Evolutionary conservation across 257 asterid genomes (phyloP).

Genomic region (Nicotiana benthamiana): DNA sequence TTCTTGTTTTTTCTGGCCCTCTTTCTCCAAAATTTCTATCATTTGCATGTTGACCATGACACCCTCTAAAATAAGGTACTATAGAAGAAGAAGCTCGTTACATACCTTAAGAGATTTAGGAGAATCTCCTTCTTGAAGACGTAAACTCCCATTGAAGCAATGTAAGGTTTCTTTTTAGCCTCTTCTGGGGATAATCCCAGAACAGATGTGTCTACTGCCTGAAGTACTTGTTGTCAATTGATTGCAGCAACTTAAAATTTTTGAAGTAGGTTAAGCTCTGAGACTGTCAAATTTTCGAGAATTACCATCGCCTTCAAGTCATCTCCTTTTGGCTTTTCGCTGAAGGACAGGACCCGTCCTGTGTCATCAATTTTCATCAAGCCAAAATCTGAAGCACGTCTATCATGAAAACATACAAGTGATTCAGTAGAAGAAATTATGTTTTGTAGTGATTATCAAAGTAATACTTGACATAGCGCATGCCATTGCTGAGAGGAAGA

Average conservation of each 20-base stretch:
- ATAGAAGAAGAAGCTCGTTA: not conserved
- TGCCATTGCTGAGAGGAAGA: not conserved
- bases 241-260: not conserved
- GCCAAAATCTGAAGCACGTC: constrained; percentile 96
- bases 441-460: not conserved
- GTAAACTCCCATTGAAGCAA: constrained; percentile 98
- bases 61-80: not conserved
- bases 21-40: not conserved
- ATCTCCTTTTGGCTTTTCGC: constrained; percentile 79
- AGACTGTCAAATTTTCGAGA: constrained; percentile 6
- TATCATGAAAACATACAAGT: constrained; percentile 40
- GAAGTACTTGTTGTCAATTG: constrained; percentile 21
- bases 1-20: not conserved
- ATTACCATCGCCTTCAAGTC: constrained; percentile 87
- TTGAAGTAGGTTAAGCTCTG: not conserved
- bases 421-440: constrained; percentile 3
- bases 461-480: not conserved
- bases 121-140: constrained; percentile 95
- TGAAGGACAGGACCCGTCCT: constrained; percentile 70
- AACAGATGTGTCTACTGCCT: constrained; percentile 93
- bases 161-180: constrained; percentile 83
- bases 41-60: constrained; percentile 2
- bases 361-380: constrained; percentile 80
- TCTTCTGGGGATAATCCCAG: constrained; percentile 79
- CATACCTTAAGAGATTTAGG: constrained; percentile 73